phyloP scores from a whole-genome alignment of 768 basidiomycete species.

The Naganishia friedmannii region DNA sequence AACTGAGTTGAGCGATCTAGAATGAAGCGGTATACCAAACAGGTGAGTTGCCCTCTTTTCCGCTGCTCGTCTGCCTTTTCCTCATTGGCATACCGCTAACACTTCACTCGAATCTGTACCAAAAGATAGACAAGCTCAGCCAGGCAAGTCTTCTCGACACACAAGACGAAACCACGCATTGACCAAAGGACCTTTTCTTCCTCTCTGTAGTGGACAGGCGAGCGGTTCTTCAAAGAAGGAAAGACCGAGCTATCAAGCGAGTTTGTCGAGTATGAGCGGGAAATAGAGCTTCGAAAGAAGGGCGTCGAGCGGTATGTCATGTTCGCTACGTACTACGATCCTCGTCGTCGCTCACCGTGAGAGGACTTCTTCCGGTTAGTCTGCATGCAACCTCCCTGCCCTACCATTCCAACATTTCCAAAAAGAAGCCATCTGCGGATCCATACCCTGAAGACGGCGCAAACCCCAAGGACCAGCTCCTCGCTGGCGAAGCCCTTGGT shows the following conservation, averaged over 20 bases:
- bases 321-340: too few species aligned
- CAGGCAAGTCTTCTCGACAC: background rate
- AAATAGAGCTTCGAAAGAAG: constrained; percentile 73
- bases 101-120: background rate
- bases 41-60: constrained; percentile 12
- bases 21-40: constrained; percentile 23
- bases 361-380: constrained; percentile 53
- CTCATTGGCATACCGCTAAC: background rate
- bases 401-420: constrained; percentile 68
- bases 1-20: background rate
- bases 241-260: constrained; percentile 75
- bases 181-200: constrained; percentile 1
- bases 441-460: constrained; percentile 62
- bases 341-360: background rate
- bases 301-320: constrained; percentile 72
- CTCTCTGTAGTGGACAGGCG: constrained; percentile 71
- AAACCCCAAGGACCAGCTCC: constrained; percentile 61
- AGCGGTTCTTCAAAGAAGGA: constrained; percentile 78
- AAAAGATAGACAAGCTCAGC: constrained; percentile 17
- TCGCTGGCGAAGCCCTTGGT: constrained; percentile 74
- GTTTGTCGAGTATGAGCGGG: constrained; percentile 74
- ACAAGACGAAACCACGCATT: background rate
- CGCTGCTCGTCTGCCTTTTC: background rate
- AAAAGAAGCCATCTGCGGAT: constrained; percentile 62
- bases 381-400: constrained; percentile 68